Base-by-base conservation (phyloP, 78 protist species). In the Chrysochromulina parva region DNA sequence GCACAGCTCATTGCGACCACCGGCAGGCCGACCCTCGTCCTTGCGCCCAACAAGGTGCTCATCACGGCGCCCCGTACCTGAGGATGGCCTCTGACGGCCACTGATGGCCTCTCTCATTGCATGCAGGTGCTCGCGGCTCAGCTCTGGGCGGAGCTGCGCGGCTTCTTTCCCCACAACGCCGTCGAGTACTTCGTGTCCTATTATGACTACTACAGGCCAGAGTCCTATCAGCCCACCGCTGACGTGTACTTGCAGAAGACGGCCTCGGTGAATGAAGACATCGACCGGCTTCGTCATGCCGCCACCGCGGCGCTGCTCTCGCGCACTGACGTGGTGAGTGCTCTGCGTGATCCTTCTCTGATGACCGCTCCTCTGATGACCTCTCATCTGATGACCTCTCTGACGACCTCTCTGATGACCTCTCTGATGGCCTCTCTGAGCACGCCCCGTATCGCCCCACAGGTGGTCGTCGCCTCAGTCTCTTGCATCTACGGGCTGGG, bases 11-110 rank as follows among this genome's bases (percentile, higher is more conserved):
- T 91, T 59, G 90, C 48, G 0, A 9, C 5, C 26, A 13, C 11
- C 48, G 24, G 69, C 85, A 14, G 17, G 28, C 90, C 93, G 53
- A 85, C 93, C 26, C 90, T 91, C 60, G 17, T 91, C 59, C 38
- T 91, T 38, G 93, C 93, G 47, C 93, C 93, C 16, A 91, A 91
- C 81, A 91, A 91, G 90, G 88, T 82, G 74, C n/a, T 47, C 53
- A 47, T 52, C 53, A 24, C 24, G 14, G 85, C 14, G 13, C 5
- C 85, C 14, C 57, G 53, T 78, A 58, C 62, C 62, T 14, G 62
- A 14, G 14, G 9, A 58, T 58, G 9, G 22, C 9, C 62, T 58
- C 62, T 14, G 9, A 14, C 62, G 62, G 62, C 14, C 62, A 58
- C 14, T 14, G 9, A 13, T 58, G 14, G 22, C 9, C 62, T 58